A percentile compares a stretch with the other conserved stretches of the same genome.
These are phyloP conservation scores for Ajuga chamaepitys DNA, from an alignment of 257 asterid species.

Conservation along the genomic window DNA sequence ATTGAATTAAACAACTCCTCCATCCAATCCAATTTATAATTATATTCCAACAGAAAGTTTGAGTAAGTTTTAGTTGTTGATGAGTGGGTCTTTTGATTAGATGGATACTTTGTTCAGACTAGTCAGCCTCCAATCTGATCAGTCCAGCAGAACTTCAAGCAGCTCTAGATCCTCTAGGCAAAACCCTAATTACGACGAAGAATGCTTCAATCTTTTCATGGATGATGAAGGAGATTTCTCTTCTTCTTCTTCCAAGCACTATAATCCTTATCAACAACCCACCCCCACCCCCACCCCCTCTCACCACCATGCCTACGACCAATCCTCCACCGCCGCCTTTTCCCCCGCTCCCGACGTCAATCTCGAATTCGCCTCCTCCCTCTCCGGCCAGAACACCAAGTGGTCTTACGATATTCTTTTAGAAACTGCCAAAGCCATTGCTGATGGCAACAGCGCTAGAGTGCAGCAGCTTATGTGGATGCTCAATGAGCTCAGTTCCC, in stretches of 20 bases:
- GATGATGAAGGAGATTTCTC: constrained; percentile 88
- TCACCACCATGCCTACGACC: constrained; percentile 25
- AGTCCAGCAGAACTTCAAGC: constrained; percentile 70
- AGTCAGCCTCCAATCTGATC: constrained; percentile 77
- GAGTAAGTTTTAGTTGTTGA: constrained; percentile 13
- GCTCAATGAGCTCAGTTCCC: constrained; percentile 85
- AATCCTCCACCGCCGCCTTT: constrained; percentile 23
- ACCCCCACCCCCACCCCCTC: constrained; percentile 36
- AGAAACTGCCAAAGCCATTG: constrained; percentile 67
- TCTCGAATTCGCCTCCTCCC: constrained; percentile 47
- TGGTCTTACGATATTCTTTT: constrained; percentile 80
- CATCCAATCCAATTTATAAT: neutral
- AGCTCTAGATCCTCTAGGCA: constrained; percentile 66
- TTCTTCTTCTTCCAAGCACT: constrained; percentile 72
- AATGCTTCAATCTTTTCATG: constrained; percentile 98
- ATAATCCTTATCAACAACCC: constrained; percentile 23
- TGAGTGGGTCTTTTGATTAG: constrained; percentile 48
- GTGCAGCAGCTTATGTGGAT: constrained; percentile 94
- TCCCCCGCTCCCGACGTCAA: constrained; percentile 40
- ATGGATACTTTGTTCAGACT: constrained; percentile 98
- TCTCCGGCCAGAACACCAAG: constrained; percentile 30
- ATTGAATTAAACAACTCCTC: constrained; percentile 30
- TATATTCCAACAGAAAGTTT: constrained; percentile 28
- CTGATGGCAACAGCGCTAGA: constrained; percentile 47
- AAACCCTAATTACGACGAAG: constrained; percentile 52